A percentile compares a stretch with the other conserved stretches of the same genome.
Conservation (phyloP, 2,329 filamentous ascomycete species). For the Gnomoniopsis smithogilvyi region DNA sequence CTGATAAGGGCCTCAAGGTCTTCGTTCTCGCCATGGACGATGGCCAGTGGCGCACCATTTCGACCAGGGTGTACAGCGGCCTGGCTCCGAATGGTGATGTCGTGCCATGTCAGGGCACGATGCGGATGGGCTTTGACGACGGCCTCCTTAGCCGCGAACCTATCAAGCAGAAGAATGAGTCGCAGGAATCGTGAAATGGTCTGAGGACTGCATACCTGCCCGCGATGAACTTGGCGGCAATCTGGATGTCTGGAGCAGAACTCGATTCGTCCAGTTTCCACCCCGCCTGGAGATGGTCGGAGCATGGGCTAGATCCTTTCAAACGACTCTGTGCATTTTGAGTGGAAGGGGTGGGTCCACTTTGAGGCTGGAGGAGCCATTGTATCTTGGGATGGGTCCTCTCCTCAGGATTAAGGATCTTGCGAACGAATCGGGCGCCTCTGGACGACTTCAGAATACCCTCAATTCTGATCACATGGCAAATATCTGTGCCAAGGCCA, state of each 20-base stretch:
- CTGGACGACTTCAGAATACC: constrained; percentile 47
- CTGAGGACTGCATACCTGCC: constrained; percentile 35
- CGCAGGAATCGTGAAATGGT: background rate
- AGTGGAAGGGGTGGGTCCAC: background rate
- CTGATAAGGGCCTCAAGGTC: constrained; percentile 60
- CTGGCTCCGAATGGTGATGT: constrained; percentile 44
- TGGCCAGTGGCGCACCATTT: constrained; percentile 7
- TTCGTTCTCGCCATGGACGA: constrained; percentile 22
- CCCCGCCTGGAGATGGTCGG: background rate
- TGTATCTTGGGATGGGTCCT: constrained; percentile 17
- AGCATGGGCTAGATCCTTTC: background rate
- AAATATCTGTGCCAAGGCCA: constrained; percentile 76
- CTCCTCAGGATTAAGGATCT: constrained; percentile 45
- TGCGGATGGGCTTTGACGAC: constrained; percentile 67
- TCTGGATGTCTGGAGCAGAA: constrained; percentile 12
- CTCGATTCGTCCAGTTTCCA: background rate
- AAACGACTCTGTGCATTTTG: background rate
- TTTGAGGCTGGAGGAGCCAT: background rate
- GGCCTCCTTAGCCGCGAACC: constrained; percentile 74
- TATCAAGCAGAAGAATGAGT: constrained; percentile 21
- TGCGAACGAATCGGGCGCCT: constrained; percentile 42
- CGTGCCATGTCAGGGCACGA: constrained; percentile 58
- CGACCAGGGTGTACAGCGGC: constrained; percentile 5
- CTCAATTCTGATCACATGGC: constrained; percentile 63
- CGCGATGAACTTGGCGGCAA: constrained; percentile 38